Evolutionary conservation across 2,329 filamentous ascomycete genomes (phyloP).

Genomic region (Trichoderma oligosporum): DNA sequence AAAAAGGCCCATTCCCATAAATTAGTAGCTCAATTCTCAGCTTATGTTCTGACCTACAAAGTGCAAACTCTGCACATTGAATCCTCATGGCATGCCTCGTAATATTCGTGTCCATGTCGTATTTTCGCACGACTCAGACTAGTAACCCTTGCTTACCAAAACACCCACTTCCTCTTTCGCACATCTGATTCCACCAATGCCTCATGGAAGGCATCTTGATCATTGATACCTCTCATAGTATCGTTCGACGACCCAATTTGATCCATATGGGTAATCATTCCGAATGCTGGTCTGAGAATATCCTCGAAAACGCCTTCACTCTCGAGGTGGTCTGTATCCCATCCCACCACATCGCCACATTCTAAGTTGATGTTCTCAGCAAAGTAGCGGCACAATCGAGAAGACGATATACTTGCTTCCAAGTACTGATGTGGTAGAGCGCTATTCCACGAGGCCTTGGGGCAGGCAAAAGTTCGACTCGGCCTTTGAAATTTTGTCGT

Average conservation of each 20-base stretch:
- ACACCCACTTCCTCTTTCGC: not conserved
- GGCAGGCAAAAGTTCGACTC: not conserved
- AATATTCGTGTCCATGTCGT: not conserved
- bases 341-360: conserved; percentile 28
- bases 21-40: too few species aligned
- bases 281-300: conserved; percentile 29
- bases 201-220: conserved; percentile 15
- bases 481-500: not conserved
- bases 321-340: conserved; percentile 26
- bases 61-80: too few species aligned
- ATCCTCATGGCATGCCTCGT: not conserved
- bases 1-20: too few species aligned
- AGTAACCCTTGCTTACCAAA: not conserved
- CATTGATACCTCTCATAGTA: conserved; percentile 23
- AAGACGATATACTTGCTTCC: conserved; percentile 30
- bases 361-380: conserved; percentile 28
- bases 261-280: conserved; percentile 34
- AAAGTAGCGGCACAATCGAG: conserved; percentile 22
- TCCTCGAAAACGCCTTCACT: conserved; percentile 25
- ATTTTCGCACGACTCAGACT: not conserved
- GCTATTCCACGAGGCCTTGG: not conserved
- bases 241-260: conserved; percentile 29
- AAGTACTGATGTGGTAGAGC: conserved; percentile 26
- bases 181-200: conserved; percentile 5
- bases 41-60: too few species aligned